Base-by-base conservation (phyloP, 441 rosid genomes). In the Theobroma grandiflorum region DNA sequence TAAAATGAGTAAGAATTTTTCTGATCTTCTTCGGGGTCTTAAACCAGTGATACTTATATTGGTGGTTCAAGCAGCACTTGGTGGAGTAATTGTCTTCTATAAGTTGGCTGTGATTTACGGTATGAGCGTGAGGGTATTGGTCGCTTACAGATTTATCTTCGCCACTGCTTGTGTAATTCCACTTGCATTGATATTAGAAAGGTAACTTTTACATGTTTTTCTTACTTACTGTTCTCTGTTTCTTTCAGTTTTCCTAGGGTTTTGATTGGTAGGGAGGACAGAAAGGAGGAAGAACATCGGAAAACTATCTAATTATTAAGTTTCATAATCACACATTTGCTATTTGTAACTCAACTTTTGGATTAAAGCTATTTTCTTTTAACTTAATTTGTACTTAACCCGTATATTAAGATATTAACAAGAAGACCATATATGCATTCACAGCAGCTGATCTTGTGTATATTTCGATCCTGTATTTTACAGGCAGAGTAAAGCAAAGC, bases 141-240 rank as follows among this genome's bases (percentile, higher is more conserved):
- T 86, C 38, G 85, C 87, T 10, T 90, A 85, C 74, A 78, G 91
- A 73, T 82, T 80, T 40, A 68, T 85, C 4, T 83, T 90, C 4
- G 92, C 88, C 63, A 37, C 89, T 1, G 77, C 81, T 68, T 66
- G 83, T 33, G 70, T 87, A 79, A 63, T 81, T 77, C 92, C 87
- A 3, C 4, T 84, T 7, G 90, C 88, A 8, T 37, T 84, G 61
- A 22, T 89, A 45, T 67, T 83, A 33, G 87, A 90, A 71, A 89
- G 88, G 91, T 86, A 49, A 2, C 16, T 64, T 37, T 9, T 18
- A 10, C 68, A 15, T 35, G 2, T 66, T 8, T 11, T 6, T 6
- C 1, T 8, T 45, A 6, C 20, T 42, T 12, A 8, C 52, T 45
- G 8, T 0, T 6, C 8, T 6, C 10, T 45, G 7, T 45, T 8